Percentiles rank a stretch among this genome's conserved stretches.
These are phyloP conservation scores for Pichia sp. DNA, from an alignment of 1,139 yeast genomes.

Conservation along the genomic window DNA sequence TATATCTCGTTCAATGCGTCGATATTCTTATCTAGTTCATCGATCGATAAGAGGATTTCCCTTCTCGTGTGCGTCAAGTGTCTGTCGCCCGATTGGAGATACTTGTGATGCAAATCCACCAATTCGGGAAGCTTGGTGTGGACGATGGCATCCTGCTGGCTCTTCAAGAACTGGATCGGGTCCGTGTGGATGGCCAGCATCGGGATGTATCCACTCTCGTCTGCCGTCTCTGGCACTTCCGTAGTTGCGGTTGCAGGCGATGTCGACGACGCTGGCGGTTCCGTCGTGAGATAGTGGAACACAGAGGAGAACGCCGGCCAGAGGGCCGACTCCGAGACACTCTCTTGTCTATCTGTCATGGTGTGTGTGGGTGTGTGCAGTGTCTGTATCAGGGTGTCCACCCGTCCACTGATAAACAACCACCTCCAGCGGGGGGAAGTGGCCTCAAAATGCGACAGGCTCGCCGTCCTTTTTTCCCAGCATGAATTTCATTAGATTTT, in stretches of 20 bases:
- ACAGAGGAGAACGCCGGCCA: constrained; percentile 13
- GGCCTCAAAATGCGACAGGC: too few relatives aligned
- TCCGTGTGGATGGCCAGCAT: constrained; percentile 21
- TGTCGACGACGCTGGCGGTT: background rate
- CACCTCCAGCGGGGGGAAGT: background rate
- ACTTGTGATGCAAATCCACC: constrained; percentile 30
- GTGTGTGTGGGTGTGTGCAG: too few relatives aligned
- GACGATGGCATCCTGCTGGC: constrained; percentile 31
- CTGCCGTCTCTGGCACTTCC: background rate
- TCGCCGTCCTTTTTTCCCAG: too few relatives aligned
- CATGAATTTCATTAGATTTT: too few relatives aligned
- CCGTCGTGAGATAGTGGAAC: constrained; percentile 2
- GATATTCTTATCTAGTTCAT: constrained; percentile 42
- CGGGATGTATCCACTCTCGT: constrained; percentile 2
- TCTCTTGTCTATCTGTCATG: background rate
- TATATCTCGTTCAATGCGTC: constrained; percentile 52
- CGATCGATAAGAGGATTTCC: constrained; percentile 28
- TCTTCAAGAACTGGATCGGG: constrained; percentile 38
- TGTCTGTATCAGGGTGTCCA: too few relatives aligned
- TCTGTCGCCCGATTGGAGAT: constrained; percentile 36
- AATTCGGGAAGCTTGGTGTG: constrained; percentile 30
- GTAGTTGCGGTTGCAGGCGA: background rate
- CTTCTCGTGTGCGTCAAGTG: constrained; percentile 35
- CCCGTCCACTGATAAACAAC: too few relatives aligned
- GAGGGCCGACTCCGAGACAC: background rate